phyloP scores from a whole-genome alignment of 2,329 filamentous ascomycete genomes.

The Colletotrichum sp. region DNA sequence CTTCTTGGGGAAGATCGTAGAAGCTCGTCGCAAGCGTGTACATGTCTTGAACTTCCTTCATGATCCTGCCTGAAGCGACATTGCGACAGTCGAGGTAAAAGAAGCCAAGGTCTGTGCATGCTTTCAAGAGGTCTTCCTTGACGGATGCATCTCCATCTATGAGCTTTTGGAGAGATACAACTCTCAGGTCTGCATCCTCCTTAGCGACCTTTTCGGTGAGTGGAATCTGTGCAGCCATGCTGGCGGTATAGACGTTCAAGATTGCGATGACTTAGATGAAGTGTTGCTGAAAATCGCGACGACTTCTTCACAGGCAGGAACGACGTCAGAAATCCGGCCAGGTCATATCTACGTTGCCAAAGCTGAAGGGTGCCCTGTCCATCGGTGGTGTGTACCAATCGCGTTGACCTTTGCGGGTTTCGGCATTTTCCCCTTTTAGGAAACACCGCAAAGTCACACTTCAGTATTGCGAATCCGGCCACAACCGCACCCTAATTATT shows the following conservation, averaged over 20 bases:
- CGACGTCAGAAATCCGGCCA: not conserved
- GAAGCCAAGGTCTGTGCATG: constrained; percentile 1
- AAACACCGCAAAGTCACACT: not conserved
- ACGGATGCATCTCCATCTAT: not conserved
- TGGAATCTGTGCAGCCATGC: not conserved
- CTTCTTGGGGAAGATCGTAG: not conserved
- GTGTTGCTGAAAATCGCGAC: not conserved
- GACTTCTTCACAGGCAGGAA: not conserved
- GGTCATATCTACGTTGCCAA: not conserved
- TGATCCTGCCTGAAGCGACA: not conserved
- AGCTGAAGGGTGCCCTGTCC: not conserved
- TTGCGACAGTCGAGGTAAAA: not conserved
- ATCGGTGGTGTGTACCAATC: not conserved
- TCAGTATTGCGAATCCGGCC: not conserved
- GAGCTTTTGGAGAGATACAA: not conserved
- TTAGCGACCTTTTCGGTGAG: not conserved
- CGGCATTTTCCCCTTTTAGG: not conserved
- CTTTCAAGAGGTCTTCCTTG: not conserved
- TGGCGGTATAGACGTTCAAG: not conserved
- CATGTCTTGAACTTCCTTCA: not conserved
- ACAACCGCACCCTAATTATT: not conserved
- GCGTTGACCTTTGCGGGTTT: not conserved
- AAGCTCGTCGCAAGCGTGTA: not conserved
- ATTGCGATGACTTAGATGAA: not conserved
- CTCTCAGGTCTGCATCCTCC: not conserved